Evolutionary conservation across 2,329 filamentous ascomycete species (phyloP).

Genomic region (Ceratocystis huliohia): DNA sequence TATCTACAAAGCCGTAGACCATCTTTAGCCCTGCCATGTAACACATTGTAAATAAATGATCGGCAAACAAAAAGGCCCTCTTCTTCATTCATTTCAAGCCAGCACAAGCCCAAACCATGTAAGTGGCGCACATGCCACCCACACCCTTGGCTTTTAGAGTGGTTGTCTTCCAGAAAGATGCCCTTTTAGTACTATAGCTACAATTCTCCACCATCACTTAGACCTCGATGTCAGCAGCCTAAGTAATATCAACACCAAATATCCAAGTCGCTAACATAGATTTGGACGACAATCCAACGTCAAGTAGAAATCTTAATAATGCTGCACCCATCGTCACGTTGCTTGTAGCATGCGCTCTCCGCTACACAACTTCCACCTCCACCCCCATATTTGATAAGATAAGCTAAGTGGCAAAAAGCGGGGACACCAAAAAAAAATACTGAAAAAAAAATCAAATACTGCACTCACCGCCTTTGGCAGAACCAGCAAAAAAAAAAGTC

Average conservation of each 20-base stretch:
- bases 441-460: constrained; percentile 16
- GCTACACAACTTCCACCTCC: neutral
- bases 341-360: too few relatives aligned
- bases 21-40: neutral
- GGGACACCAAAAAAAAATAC: constrained; percentile 22
- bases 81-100: too few relatives aligned
- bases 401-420: constrained; percentile 20
- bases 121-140: neutral
- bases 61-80: too few relatives aligned
- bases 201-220: neutral
- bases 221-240: neutral
- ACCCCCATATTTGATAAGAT: constrained; percentile 23
- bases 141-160: neutral
- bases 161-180: neutral
- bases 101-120: neutral
- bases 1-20: neutral
- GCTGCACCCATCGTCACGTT: too few relatives aligned
- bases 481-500: constrained; percentile 17
- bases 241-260: too few relatives aligned
- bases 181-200: neutral
- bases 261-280: too few relatives aligned
- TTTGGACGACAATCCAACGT: too few relatives aligned
- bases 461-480: constrained; percentile 10
- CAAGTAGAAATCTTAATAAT: too few relatives aligned
- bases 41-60: neutral